Base-by-base conservation (phyloP, 441 rosid species). In the Gossypium davidsonii region DNA sequence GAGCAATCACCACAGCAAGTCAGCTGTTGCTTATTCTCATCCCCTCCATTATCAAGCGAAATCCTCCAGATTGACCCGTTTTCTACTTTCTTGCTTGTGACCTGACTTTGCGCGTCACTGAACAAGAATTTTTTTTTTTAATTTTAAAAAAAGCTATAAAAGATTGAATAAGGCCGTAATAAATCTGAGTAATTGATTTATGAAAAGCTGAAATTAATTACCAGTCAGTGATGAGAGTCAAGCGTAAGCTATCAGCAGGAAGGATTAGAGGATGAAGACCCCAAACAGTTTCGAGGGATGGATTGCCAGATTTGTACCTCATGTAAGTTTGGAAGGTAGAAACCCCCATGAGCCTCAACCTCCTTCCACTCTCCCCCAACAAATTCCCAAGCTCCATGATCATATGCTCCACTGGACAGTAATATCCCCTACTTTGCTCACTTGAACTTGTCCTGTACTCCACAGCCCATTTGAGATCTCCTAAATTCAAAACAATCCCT, bases 161-260 rank as follows among this genome's bases (percentile, higher is more conserved):
- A 34, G 39, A 34, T 34, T 34, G 39, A 18, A 15, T 53, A 18
- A 53, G 20, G 11, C 12, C 11, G 9, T 18, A 53, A 2, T 18
- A 7, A 53, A 6, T 34, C 39, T 6, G 7, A 6, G 1, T 34
- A 34, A 6, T 34, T 34, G 39, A 34, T 34, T 34, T 6, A 34
- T 6, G 39, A 62, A 34, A 62, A 14, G 23, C 3, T 34, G 23
- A 56, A 12, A 8, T 3, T 55, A 55, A 11, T 55, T 83, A 94
- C 98, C 98, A 89, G 79, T 89, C 86, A 66, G 88, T 79, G 83
- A 81, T 78, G 70, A 92, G 94, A 86, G 90, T 90, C 82, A 90
- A 82, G 59, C 94, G 79, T 51, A 94, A 81, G 80, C 85, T 86
- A 71, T 83, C 86, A 10, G 90, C 77, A 59, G 99, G 98, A 75